phyloP scores from a whole-genome alignment of 179 eudicot genomes.

The Gypsophila paniculata region DNA sequence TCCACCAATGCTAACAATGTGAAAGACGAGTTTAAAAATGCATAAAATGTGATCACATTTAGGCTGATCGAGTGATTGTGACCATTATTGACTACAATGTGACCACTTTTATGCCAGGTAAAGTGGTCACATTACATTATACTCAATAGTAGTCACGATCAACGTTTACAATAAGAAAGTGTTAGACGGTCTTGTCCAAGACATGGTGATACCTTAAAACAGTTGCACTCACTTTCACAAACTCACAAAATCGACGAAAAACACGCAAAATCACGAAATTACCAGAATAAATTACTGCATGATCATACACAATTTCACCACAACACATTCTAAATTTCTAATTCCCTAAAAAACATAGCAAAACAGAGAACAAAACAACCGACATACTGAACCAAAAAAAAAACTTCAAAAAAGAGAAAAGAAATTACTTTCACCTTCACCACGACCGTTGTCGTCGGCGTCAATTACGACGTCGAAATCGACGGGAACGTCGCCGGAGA shows the following conservation, averaged over 20 bases:
- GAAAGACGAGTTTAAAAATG: too few species aligned
- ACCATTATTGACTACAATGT: too few species aligned
- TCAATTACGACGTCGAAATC: slow-evolving; percentile 5
- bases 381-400: too few species aligned
- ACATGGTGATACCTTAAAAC: too few species aligned
- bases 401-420: not conserved
- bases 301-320: not conserved
- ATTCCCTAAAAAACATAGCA: not conserved
- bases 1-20: too few species aligned
- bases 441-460: slow-evolving; percentile 8
- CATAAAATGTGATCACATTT: too few species aligned
- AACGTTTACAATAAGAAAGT: too few species aligned
- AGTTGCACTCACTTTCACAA: not conserved
- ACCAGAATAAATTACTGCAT: not conserved
- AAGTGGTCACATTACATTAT: too few species aligned
- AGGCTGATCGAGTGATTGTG: too few species aligned
- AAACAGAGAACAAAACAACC: not conserved
- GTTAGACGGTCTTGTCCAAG: too few species aligned
- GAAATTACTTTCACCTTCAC: slow-evolving; percentile 6
- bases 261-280: not conserved
- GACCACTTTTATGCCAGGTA: too few species aligned
- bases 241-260: not conserved
- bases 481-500: slow-evolving; percentile 22
- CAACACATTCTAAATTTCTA: not conserved
- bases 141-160: too few species aligned